phyloP scores from a whole-genome alignment of 2,329 filamentous ascomycete genomes.

The Ilyonectria mors-panacis region DNA sequence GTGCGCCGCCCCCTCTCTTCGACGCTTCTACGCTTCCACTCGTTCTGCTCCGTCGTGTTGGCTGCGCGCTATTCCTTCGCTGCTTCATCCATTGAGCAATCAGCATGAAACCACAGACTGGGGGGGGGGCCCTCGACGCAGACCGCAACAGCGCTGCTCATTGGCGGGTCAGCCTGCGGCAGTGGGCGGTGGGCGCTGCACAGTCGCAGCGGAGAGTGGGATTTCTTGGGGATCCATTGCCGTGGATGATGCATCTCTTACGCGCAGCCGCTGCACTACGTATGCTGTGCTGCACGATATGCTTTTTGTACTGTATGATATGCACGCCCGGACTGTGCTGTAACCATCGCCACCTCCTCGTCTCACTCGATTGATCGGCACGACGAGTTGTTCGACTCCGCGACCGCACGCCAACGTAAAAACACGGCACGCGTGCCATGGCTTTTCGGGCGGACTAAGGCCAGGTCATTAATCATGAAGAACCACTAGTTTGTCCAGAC shows the following conservation, averaged over 20 bases:
- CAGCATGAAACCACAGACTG: constrained; percentile 40
- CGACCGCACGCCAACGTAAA: background rate
- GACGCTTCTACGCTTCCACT: background rate
- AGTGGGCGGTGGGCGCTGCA: constrained; percentile 10
- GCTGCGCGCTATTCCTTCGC: constrained; percentile 40
- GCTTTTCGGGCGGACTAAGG: background rate
- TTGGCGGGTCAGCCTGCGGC: constrained; percentile 12
- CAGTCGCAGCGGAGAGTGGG: constrained; percentile 11
- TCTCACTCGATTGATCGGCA: background rate
- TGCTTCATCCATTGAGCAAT: constrained; percentile 43
- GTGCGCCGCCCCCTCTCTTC: background rate
- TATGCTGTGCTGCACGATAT: constrained; percentile 22
- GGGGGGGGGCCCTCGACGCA: background rate
- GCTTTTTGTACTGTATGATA: constrained; percentile 15
- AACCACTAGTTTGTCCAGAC: background rate
- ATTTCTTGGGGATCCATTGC: background rate
- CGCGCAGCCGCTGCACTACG: constrained; percentile 23
- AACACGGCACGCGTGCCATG: background rate
- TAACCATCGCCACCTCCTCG: constrained; percentile 14
- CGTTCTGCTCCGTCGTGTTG: constrained; percentile 32
- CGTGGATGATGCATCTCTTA: constrained; percentile 28
- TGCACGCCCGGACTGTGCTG: constrained; percentile 1
- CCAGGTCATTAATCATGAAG: background rate
- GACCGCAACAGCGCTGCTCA: background rate
- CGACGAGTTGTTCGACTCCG: background rate